Percentiles rank a stretch among this genome's conserved stretches.
Conservation (phyloP, 1,139 yeast species). For the Debaryomycetaceae sp. region DNA sequence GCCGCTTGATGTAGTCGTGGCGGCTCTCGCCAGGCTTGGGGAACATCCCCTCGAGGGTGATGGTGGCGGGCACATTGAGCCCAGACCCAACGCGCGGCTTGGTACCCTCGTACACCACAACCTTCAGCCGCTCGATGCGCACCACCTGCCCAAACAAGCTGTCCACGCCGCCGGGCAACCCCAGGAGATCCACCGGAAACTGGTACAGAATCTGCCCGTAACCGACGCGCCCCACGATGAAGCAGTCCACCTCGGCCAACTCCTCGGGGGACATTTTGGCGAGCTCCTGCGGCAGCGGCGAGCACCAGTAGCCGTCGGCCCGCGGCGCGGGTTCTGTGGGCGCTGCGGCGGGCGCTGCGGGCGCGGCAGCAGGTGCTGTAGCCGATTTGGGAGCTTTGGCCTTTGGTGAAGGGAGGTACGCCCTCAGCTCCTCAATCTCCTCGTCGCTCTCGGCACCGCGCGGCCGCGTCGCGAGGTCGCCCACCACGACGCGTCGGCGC, state of each 20-base stretch:
- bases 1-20: constrained; percentile 40
- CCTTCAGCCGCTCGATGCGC: constrained; percentile 50
- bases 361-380: constrained; percentile 10
- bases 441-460: constrained; percentile 15
- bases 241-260: constrained; percentile 56
- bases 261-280: constrained; percentile 43
- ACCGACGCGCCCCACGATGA: constrained; percentile 72
- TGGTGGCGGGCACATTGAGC: constrained; percentile 78
- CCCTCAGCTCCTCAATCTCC: constrained; percentile 15
- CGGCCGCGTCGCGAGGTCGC: too few species aligned
- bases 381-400: constrained; percentile 3
- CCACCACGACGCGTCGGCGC: constrained; percentile 26
- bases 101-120: constrained; percentile 58
- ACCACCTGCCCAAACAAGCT: constrained; percentile 56
- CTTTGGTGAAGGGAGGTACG: constrained; percentile 6
- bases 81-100: constrained; percentile 72
- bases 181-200: constrained; percentile 69
- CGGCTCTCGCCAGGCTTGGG: constrained; percentile 31
- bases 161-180: constrained; percentile 27
- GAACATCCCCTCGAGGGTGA: constrained; percentile 64
- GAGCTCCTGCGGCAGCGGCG: constrained; percentile 62
- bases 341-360: too few species aligned
- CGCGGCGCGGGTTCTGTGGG: too few species aligned
- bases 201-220: constrained; percentile 73
- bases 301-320: constrained; percentile 69